Base-by-base conservation (phyloP, 148 eudicot species). In the Bassia scoparia region DNA sequence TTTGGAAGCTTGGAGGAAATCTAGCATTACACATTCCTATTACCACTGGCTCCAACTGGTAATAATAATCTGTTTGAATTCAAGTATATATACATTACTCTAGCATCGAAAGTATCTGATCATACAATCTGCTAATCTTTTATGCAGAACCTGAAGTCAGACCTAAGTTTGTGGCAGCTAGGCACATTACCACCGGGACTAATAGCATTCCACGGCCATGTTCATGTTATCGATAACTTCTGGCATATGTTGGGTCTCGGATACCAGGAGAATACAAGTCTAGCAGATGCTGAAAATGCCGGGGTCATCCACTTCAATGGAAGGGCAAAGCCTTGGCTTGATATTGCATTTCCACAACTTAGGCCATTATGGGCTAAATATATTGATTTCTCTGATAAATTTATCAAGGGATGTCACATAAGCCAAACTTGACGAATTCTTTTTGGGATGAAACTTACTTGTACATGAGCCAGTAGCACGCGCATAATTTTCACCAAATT, bases 191-290 rank as follows among this genome's bases (percentile, higher is more conserved):
- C 98, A 78, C 98, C 98, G 16, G 98, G 96, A 60, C 74, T 94
- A 71, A 89, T 94, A 82, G 97, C 98, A 76, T 93, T 93, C 79
- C 94, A 89, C 37, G 90, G 92, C 23, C 88, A 93, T n/a, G 86
- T 90, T 46, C 89, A 85, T 49, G 21, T 52, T 27, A 90, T 93
- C 30, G 90, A 90, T 73, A 89, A 89, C 24, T 90, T 86, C 68
- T 90, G 98, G 96, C 97, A 93, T 83, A 93, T 87, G 98, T 73
- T 93, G 31, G 98, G 97, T 64, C 86, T 93, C 11, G 98, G 98
- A n/a, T 90, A 93, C 81, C 98, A 93, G 72, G 93, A 93, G 1
- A 86, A 85, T 29, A 89, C 98, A 16, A 90, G 87, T 70, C 52
- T 87, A 0, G 79, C 63, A 17, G 94, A 90, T 72, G 96, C 90